Evolutionary conservation across 2,329 filamentous ascomycete genomes (phyloP).

Genomic region (Simplicillium aogashimaense): DNA sequence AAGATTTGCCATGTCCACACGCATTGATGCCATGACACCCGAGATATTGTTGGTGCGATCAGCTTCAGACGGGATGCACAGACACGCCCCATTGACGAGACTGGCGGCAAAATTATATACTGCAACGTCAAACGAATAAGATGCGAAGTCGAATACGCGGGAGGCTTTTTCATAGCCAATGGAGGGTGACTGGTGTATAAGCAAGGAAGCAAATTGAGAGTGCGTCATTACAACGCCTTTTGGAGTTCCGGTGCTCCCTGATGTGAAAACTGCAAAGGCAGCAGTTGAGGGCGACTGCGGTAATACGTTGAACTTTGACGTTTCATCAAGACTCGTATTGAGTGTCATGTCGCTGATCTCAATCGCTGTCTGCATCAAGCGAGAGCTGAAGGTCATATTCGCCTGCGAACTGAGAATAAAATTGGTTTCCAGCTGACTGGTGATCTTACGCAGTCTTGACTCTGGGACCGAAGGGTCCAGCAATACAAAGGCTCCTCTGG

Average conservation of each 20-base stretch:
- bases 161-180: background rate
- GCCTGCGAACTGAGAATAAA: background rate
- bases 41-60: background rate
- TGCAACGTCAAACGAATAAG: constrained; percentile 1
- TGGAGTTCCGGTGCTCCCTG: background rate
- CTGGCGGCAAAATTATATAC: background rate
- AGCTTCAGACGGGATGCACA: constrained; percentile 4
- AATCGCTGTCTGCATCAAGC: background rate
- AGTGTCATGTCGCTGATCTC: background rate
- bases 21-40: background rate
- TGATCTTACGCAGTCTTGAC: background rate
- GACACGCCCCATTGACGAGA: background rate
- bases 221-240: background rate
- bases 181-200: background rate
- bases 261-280: background rate
- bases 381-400: background rate
- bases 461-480: background rate
- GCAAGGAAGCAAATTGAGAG: background rate
- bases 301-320: background rate
- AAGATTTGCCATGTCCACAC: background rate
- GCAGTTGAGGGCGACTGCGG: background rate
- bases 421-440: background rate
- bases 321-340: background rate
- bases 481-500: background rate
- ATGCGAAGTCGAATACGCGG: constrained; percentile 1